These are phyloP conservation scores for Colletotrichum cordylinicola DNA, from an alignment of 2,329 filamentous ascomycete species.

Conservation along the genomic window DNA sequence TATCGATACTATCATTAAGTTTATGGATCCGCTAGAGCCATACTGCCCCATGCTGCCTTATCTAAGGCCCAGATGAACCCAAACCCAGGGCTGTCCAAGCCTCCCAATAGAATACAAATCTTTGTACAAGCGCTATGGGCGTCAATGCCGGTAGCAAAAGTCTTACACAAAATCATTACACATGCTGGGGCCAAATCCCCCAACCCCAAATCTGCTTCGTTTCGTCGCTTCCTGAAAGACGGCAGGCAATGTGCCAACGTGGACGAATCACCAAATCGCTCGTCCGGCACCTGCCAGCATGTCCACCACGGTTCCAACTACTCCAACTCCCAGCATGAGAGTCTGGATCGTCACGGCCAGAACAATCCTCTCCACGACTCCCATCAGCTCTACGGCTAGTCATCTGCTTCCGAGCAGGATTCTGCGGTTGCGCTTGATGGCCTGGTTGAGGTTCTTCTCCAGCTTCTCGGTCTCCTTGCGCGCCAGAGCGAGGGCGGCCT, in stretches of 20 bases:
- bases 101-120: not conserved
- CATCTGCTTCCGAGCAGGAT: constrained; percentile 43
- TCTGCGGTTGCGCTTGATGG: constrained; percentile 66
- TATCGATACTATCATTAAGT: not conserved
- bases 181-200: not conserved
- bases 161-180: not conserved
- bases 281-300: constrained; percentile 1
- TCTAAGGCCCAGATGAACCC: not conserved
- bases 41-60: not conserved
- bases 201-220: not conserved
- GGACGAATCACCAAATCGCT: not conserved
- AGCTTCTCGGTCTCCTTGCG: constrained; percentile 66
- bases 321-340: constrained; percentile 19
- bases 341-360: constrained; percentile 23
- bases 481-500: constrained; percentile 56
- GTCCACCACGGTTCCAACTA: constrained; percentile 23
- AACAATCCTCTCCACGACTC: constrained; percentile 15
- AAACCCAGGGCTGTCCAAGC: not conserved
- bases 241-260: not conserved
- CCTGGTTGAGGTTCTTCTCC: constrained; percentile 65
- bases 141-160: not conserved
- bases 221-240: not conserved
- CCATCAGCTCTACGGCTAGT: constrained; percentile 18
- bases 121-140: not conserved
- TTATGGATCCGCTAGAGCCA: not conserved